Base-by-base conservation (phyloP, 192 early-diverging fungal genomes). In the Phlyctochytrium arcticum region DNA sequence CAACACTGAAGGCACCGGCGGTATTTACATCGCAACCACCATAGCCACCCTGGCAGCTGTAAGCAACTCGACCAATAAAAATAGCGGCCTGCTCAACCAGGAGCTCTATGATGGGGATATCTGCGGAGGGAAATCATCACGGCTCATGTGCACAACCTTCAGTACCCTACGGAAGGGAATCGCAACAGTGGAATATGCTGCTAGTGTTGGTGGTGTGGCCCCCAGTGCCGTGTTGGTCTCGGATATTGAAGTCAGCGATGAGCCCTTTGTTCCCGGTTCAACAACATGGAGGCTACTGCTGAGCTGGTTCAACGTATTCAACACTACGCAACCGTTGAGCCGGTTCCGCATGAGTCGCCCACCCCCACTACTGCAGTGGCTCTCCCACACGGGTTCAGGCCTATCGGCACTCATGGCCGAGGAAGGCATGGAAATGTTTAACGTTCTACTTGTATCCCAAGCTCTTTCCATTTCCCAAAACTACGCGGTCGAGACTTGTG, bases 61-160 rank as follows among this genome's bases (percentile, higher is more conserved):
- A n/a, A n/a, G n/a, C n/a, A n/a, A n/a, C n/a, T n/a, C n/a, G n/a
- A n/a, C n/a, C n/a, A n/a, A n/a, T n/a, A n/a, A n/a, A n/a, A 24
- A 26, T 12, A 1, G 10, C 21, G 7, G 9, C 26, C 10, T 53
- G 26, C 27, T 53, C 19, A 53, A 53, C 50, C 50, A 53, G 50
- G 50, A 53, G 27, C 50, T 53, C 26, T 53, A 24, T 24, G 50
- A 53, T 53, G 50, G 50, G 26, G 50, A 53, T n/a, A 21, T 53
- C 12, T 53, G 50, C 50, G 50, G 50, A 21, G 50, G 50, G 12
- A 27, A 24, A 21, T 15, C 3, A 12, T 19, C 17, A 19, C 50
- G 50, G 26, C 50, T 53, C 50, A n/a, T 24, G 27, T 53, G 50
- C 24, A 12, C 27, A 1, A 26, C 26, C 12, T 19, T 21, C 1